Evolutionary conservation across 2,329 filamentous ascomycete species (phyloP), one percentile per base, ranked within the genome.

Genomic region (Parastagonospora nodorum): DNA sequence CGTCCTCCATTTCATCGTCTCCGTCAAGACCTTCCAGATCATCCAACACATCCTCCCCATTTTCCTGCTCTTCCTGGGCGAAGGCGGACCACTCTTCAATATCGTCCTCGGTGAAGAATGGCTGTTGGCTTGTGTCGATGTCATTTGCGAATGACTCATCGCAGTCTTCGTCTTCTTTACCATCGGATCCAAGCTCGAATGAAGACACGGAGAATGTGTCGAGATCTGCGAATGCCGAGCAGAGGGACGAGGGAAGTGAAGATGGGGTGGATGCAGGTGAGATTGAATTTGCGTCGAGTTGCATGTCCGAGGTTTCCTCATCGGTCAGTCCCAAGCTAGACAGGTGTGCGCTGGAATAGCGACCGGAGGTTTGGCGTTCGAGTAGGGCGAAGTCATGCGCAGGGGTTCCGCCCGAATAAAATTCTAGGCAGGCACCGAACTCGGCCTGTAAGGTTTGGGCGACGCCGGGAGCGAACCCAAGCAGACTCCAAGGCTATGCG

Each of bases 381-480:
- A 60, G 14, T 29, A n/a, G 10, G 1, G 7, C 3, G 10, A 35
- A 11, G 27, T 48, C 45, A 2, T 1, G 15, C 2, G 33, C 8
- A 12, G 19, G 30, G 2, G 12, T 45, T 2, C 37, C 35, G 2
- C 10, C 24, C 3, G 16, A 16, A 5, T 33, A 42, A 16, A 60
- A 59, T 16, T 51, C 36, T 4, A 63, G 39, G 8, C 32, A 43
- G 4, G 53, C 24, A 9, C 45, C 42, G 28, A 52, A 54, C 15
- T 31, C 29, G 7, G 38, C 14, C 10, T 50, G 40, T 29, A 65
- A 48, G 2, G 39, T 8, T 10, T 45, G 37, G 7, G 50, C 51
- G 5, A 60, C 53, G 9, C 51, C 49, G 6, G 51, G 28, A 5
- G 56, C 51, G 36, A 65, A 62, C 53, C 53, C 58, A 62, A 12